These are phyloP conservation scores for Metschnikowia kunwiensis DNA, from an alignment of 805 yeast species.

Conservation along the genomic window DNA sequence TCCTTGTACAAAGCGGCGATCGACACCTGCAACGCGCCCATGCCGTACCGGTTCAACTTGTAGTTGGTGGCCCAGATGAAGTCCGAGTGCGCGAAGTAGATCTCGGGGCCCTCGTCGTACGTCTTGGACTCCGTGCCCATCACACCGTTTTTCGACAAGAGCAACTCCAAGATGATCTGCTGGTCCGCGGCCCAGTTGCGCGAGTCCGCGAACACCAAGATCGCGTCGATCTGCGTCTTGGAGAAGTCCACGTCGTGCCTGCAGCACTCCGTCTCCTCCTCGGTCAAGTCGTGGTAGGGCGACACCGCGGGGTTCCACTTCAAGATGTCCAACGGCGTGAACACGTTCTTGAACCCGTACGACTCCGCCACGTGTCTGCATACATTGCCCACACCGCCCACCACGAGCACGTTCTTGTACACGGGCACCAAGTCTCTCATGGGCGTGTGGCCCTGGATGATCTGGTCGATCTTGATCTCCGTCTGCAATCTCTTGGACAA, in stretches of 20 bases:
- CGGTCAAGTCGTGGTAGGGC: constrained; percentile 77
- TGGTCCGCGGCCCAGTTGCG: constrained; percentile 93
- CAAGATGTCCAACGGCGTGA: constrained; percentile 77
- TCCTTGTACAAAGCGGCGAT: constrained; percentile 82
- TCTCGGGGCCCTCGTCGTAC: constrained; percentile 73
- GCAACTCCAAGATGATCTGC: constrained; percentile 79
- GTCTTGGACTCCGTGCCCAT: constrained; percentile 79
- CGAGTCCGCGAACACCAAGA: constrained; percentile 86
- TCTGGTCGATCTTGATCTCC: constrained; percentile 69
- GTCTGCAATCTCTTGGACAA: constrained; percentile 58
- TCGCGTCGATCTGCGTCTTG: constrained; percentile 68
- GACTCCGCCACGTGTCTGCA: constrained; percentile 80
- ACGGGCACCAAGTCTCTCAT: constrained; percentile 75
- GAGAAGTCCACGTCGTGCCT: constrained; percentile 57
- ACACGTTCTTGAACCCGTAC: constrained; percentile 82
- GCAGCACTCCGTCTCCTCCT: constrained; percentile 60
- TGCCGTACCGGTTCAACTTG: constrained; percentile 78
- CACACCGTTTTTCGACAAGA: constrained; percentile 71
- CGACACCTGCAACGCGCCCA: constrained; percentile 91
- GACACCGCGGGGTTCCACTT: constrained; percentile 84
- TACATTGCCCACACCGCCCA: constrained; percentile 84
- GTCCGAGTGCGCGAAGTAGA: constrained; percentile 88
- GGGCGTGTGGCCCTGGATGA: constrained; percentile 92
- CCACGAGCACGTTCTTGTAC: constrained; percentile 73
- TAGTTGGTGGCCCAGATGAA: constrained; percentile 92